Evolutionary conservation across 2,329 filamentous ascomycete species (phyloP), one percentile per base, ranked within the genome.

Genomic region (Xylariales sp.): DNA sequence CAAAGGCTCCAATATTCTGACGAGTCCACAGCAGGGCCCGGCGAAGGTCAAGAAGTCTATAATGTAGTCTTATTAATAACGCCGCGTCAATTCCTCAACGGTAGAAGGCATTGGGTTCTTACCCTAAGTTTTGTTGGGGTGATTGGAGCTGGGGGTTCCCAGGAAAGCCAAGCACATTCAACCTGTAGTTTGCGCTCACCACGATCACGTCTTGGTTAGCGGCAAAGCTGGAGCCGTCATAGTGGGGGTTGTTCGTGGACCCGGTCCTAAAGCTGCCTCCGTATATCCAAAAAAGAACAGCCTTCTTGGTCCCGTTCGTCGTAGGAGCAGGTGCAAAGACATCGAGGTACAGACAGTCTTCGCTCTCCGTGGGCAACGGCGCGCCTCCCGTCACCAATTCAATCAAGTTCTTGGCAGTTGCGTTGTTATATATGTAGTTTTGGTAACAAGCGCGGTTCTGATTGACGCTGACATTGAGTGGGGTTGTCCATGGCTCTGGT

Each of bases 191-290:
- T 15, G 33, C 15, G 24, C 23, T 29, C 12, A 37, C 33, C 3
- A 37, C 11, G 12, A 37, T 29, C 2, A 37, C 33, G n/a, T 37
- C 33, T 10, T 37, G 33, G n/a, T 37, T 28, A 12, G 23, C 33
- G 15, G 33, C 33, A 37, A 37, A 37, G 33, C 33, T 37, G 21
- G 33, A 37, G 10, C 33, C 33, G 23, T 37, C 33, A 17, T 37
- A 37, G 16, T 29, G 28, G 16, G 33, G 33, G 11, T 37, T 37
- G 16, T 12, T 18, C 16, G 28, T 37, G 13, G 33, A 27, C 18
- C 33, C 33, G 20, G 33, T 37, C 23, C 33, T 15, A 17, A 29
- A 37, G 24, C 33, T 37, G 7, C 33, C 33, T 7, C 33, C 33
- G 14, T 37, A 37, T 2, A 37, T 37, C 33, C 33, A 37, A 17